Base-by-base conservation (phyloP, 2,329 filamentous ascomycete genomes). In the Talaromyces amestolkiae region DNA sequence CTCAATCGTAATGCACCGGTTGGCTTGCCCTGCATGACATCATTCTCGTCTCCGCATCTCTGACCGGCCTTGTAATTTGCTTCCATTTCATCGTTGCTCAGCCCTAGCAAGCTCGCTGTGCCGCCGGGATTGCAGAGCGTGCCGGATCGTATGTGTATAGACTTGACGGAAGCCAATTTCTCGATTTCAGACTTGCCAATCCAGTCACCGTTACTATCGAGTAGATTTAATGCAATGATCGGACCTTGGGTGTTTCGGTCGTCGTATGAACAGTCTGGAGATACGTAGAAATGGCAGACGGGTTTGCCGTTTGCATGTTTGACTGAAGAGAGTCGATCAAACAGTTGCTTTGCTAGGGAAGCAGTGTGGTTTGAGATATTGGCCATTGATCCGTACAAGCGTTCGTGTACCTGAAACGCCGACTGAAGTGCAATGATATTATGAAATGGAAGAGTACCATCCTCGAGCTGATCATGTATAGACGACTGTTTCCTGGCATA, bases 61-160 rank as follows among this genome's bases (percentile, higher is more conserved):
- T 93, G 88, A 0, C 95, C 95, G 2, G 89, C 86, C 0, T 90
- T 92, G 72, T 95, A 97, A 74, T 97, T 96, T 66, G 85, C 85
- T 70, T 84, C 89, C 84, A 97, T 89, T 73, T 98, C 93, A 86
- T 89, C 90, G 0, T 92, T 87, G 56, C 89, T 85, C 61, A 97
- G 83, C 1, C 82, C 81, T n/a, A 98, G 83, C 22, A 88, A 86
- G 1, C 84, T 83, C 15, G 93, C 90, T 65, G 96, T 86, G 1
- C 93, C 93, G 10, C 93, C 95, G 1, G 95, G 94, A 71, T 97
- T 97, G 78, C 95, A 99, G 1, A 97, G 82, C 0, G 92, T 91
- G 5, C 95, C 95, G 0, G 92, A 97, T 43, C 95, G 87, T 19
- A 98, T 80, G 72, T 97, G 92, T 49, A 98, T 90, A 58, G 87